Percentiles rank a stretch among this genome's conserved stretches.
Evolutionary conservation across 495 filamentous ascomycete genomes (phyloP).

Genomic region (Amniculicola lignicola): DNA sequence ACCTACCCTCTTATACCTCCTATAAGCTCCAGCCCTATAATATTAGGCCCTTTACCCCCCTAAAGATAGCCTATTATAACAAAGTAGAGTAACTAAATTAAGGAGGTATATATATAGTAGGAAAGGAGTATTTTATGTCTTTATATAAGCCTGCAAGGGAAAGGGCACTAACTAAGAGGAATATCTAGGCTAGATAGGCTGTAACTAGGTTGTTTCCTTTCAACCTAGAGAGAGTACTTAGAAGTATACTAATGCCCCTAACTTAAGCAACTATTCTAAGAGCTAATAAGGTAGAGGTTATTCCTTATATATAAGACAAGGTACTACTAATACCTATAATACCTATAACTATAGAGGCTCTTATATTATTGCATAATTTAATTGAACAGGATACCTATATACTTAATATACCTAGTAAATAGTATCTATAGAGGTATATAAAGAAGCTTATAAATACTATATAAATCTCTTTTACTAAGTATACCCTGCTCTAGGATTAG

Average conservation of each 20-base stretch:
- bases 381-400: conserved; percentile 3
- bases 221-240: neutral
- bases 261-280: neutral
- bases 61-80: neutral
- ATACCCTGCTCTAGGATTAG: conserved; percentile 3
- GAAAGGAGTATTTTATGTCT: conserved; percentile 4
- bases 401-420: conserved; percentile 1
- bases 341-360: conserved; percentile 6
- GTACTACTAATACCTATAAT: neutral
- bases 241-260: neutral
- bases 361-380: conserved; percentile 13
- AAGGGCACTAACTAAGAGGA: conserved; percentile 1
- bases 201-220: neutral
- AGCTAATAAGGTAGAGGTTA: conserved; percentile 7
- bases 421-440: conserved; percentile 8
- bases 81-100: conserved; percentile 1
- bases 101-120: neutral
- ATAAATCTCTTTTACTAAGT: conserved; percentile 6
- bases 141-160: conserved; percentile 2
- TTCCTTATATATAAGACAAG: conserved; percentile 1
- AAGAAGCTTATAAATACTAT: conserved; percentile 6
- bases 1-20: no score
- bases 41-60: neutral
- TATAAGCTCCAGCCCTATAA: no score
- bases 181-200: neutral